Conservation (phyloP, 1,284 basidiomycete species). For the Trichosporon faecale region DNA sequence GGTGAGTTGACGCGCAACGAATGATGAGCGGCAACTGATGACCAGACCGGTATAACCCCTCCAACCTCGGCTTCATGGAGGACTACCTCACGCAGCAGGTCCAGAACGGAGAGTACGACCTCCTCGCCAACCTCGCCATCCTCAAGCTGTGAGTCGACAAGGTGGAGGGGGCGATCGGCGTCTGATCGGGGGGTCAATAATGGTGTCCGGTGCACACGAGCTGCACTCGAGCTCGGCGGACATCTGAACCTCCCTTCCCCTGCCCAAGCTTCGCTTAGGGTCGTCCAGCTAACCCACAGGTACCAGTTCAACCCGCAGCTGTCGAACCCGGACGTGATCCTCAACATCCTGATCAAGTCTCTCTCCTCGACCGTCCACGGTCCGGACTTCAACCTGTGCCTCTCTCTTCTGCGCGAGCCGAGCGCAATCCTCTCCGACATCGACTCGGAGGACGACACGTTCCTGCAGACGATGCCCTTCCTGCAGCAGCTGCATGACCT, state of each 20-base stretch:
- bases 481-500: constrained; percentile 72
- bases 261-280: neutral
- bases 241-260: neutral
- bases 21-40: constrained; percentile 6
- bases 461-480: constrained; percentile 69
- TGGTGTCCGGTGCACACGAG: neutral
- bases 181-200: neutral
- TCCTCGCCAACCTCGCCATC: constrained; percentile 81
- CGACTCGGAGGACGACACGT: constrained; percentile 67
- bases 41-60: constrained; percentile 90
- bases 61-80: constrained; percentile 85
- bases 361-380: constrained; percentile 72
- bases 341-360: constrained; percentile 92
- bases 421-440: constrained; percentile 54
- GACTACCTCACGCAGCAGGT: constrained; percentile 93
- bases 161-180: neutral
- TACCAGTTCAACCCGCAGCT: constrained; percentile 96
- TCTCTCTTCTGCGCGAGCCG: constrained; percentile 62
- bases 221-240: neutral
- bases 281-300: constrained; percentile 52
- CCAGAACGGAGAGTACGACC: constrained; percentile 83
- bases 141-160: constrained; percentile 63
- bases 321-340: constrained; percentile 85
- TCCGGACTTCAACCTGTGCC: constrained; percentile 84
- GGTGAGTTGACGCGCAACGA: constrained; percentile 59